phyloP scores from a whole-genome alignment of 179 eudicot species.

The Actinidia arguta region DNA sequence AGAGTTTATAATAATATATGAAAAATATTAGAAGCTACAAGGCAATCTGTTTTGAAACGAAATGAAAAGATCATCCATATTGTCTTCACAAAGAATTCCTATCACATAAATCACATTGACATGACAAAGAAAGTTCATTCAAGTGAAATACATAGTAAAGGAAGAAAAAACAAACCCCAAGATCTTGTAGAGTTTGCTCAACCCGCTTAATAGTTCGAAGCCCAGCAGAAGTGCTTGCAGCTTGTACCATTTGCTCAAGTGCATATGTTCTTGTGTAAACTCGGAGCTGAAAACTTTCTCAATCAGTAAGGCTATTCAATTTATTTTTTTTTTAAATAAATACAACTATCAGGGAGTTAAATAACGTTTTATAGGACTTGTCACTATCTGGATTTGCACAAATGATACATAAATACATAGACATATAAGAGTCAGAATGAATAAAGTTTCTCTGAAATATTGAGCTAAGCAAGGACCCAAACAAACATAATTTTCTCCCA shows the following conservation, averaged over 20 bases:
- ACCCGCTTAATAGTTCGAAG: constrained; percentile 93
- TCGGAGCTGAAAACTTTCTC: constrained; percentile 63
- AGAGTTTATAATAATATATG: too few relatives aligned
- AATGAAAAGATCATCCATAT: too few relatives aligned
- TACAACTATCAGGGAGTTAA: not conserved
- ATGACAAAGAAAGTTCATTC: not conserved
- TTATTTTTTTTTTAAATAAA: not conserved
- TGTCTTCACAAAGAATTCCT: too few relatives aligned
- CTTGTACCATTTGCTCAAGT: constrained; percentile 99
- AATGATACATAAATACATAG: not conserved
- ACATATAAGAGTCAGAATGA: not conserved
- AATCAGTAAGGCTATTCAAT: constrained; percentile 24
- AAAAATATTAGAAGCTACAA: too few relatives aligned
- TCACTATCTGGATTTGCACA: not conserved
- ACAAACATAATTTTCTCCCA: not conserved
- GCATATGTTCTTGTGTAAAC: constrained; percentile 94
- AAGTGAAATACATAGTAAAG: constrained; percentile 4
- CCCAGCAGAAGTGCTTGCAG: constrained; percentile 93
- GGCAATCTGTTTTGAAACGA: too few relatives aligned
- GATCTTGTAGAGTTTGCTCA: constrained; percentile 97
- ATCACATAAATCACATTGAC: constrained; percentile 2
- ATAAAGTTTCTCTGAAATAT: not conserved
- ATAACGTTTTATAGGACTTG: not conserved
- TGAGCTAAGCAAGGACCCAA: not conserved
- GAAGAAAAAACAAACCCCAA: constrained; percentile 72